A percentile compares a stretch with the other conserved stretches of the same genome.
phyloP scores from a whole-genome alignment of 192 early-diverging fungal genomes.

The Thoreauomyces humboldtii region DNA sequence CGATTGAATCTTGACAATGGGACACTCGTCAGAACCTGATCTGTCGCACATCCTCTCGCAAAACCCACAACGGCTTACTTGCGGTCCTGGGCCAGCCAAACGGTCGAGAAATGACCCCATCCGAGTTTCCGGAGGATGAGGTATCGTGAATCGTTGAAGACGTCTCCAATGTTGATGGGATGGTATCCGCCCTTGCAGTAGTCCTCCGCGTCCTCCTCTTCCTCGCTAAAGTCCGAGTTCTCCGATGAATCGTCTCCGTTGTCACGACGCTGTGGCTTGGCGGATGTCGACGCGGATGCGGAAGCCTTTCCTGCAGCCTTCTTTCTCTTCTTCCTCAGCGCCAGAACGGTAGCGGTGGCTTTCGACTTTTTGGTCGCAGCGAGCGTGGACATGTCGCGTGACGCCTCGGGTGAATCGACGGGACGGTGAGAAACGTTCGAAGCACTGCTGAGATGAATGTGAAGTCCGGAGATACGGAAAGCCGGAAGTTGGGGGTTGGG shows the following conservation, averaged over 20 bases:
- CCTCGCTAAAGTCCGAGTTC: constrained; percentile 41
- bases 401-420: too few species aligned
- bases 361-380: constrained; percentile 9
- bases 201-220: constrained; percentile 87
- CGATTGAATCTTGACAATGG: constrained; percentile 56
- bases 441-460: too few species aligned
- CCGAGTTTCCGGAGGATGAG: constrained; percentile 89
- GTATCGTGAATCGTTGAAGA: constrained; percentile 77
- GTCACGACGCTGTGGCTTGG: neutral
- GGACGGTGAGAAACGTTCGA: too few species aligned
- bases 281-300: neutral
- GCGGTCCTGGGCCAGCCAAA: constrained; percentile 87
- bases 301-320: neutral
- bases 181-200: constrained; percentile 96
- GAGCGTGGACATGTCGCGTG: constrained; percentile 5
- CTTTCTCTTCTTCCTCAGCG: constrained; percentile 15
- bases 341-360: constrained; percentile 7
- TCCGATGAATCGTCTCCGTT: constrained; percentile 20
- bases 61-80: constrained; percentile 56
- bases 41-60: too few species aligned
- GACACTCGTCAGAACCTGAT: too few species aligned
- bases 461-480: too few species aligned
- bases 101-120: constrained; percentile 98
- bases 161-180: constrained; percentile 79
- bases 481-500: too few species aligned